Percentiles rank a stretch among this genome's conserved stretches.
Conservation (phyloP, 805 yeast genomes). For the Candida verbasci region DNA sequence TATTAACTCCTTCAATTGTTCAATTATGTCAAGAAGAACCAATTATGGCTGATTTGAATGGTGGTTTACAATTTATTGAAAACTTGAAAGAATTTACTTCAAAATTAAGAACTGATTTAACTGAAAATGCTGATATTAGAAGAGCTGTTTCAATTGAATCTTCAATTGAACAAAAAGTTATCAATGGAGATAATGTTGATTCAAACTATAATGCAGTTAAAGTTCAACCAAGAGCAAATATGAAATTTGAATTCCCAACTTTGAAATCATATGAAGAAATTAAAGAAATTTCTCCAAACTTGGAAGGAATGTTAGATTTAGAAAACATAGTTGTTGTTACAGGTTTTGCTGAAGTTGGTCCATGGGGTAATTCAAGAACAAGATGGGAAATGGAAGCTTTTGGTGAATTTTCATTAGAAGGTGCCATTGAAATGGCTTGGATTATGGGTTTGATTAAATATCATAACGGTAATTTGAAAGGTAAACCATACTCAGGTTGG, state of each 20-base stretch:
- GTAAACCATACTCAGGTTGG: conserved; percentile 95
- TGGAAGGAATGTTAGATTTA: conserved; percentile 88
- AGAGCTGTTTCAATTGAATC: conserved; percentile 94
- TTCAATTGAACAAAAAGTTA: conserved; percentile 79
- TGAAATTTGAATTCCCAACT: conserved; percentile 89
- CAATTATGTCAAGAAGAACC: conserved; percentile 89
- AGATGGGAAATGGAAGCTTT: conserved; percentile 99
- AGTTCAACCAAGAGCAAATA: conserved; percentile 91
- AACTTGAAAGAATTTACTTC: conserved; percentile 86
- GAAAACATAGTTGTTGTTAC: conserved; percentile 92
- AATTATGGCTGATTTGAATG: conserved; percentile 96
- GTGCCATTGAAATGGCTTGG: conserved; percentile 99
- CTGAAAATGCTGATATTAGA: conserved; percentile 85
- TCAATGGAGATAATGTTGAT: conserved; percentile 85
- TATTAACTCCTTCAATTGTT: conserved; percentile 81
- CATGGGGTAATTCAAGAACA: conserved; percentile 99
- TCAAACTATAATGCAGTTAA: conserved; percentile 73
- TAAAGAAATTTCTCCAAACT: conserved; percentile 62
- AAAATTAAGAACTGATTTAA: conserved; percentile 68
- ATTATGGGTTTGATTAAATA: conserved; percentile 97
- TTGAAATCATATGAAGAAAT: conserved; percentile 74
- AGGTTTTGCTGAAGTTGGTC: conserved; percentile 98
- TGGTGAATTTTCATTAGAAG: conserved; percentile 95
- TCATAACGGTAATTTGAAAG: conserved; percentile 86
- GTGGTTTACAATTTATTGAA: conserved; percentile 93